These are phyloP conservation scores for Penicillium odoratum DNA, from an alignment of 495 filamentous ascomycete species.

Conservation along the genomic window DNA sequence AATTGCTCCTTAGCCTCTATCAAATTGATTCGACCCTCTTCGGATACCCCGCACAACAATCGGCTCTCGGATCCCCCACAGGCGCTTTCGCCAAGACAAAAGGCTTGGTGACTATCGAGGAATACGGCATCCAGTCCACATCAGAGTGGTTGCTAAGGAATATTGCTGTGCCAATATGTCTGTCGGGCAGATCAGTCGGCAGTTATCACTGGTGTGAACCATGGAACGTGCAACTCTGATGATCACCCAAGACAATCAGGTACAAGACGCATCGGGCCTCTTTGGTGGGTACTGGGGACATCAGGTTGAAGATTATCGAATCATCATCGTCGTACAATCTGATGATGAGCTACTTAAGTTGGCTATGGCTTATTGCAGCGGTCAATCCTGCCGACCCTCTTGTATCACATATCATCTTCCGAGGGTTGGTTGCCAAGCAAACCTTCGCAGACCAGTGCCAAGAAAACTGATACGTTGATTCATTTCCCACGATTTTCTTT, in stretches of 20 bases:
- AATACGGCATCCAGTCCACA: background rate
- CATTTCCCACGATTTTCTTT: background rate
- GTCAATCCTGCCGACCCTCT: background rate
- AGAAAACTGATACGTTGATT: background rate
- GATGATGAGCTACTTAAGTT: background rate
- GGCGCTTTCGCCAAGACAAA: slow-evolving; percentile 4
- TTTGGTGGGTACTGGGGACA: background rate
- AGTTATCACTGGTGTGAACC: background rate
- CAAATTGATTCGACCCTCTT: background rate
- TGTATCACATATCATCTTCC: background rate
- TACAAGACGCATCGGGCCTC: background rate
- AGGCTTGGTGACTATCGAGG: background rate
- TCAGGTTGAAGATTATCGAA: background rate
- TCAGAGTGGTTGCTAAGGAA: background rate
- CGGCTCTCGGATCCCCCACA: slow-evolving; percentile 8
- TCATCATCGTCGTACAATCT: background rate
- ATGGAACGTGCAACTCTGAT: background rate
- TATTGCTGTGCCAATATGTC: background rate
- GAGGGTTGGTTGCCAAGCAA: background rate
- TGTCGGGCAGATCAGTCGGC: background rate
- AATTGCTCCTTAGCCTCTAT: background rate
- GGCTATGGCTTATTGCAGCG: background rate
- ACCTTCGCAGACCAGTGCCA: background rate
- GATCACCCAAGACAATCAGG: background rate
- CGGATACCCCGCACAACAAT: slow-evolving; percentile 1